These are phyloP conservation scores for Zymoseptoria crescenta DNA, from an alignment of 2,329 filamentous ascomycete species.

Conservation along the genomic window DNA sequence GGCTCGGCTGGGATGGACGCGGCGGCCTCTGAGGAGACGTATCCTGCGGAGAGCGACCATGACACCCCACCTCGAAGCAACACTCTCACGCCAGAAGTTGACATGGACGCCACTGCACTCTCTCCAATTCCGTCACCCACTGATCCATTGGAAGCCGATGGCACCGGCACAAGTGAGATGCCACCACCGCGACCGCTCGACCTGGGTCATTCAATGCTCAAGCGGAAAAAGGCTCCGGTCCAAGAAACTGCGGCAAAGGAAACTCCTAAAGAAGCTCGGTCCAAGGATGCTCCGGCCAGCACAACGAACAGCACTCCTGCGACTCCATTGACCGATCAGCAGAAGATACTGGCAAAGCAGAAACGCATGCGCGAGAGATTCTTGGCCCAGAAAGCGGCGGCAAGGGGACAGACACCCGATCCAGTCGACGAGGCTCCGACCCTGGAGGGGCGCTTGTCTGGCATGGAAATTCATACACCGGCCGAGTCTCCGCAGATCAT, in stretches of 20 bases:
- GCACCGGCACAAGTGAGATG: background rate
- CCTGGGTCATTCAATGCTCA: background rate
- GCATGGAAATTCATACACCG: background rate
- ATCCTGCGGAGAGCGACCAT: background rate
- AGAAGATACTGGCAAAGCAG: background rate
- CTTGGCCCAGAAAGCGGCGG: background rate
- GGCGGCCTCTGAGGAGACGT: background rate
- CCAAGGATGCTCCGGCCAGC: background rate
- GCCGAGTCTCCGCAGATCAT: background rate
- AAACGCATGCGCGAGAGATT: background rate
- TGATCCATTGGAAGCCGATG: background rate
- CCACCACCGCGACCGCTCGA: background rate
- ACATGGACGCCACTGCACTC: background rate
- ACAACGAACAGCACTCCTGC: background rate
- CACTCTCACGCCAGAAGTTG: background rate
- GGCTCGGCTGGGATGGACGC: too few relatives aligned
- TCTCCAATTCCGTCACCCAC: background rate
- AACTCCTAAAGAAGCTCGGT: too few relatives aligned
- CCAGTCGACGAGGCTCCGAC: too few relatives aligned
- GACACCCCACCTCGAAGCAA: background rate
- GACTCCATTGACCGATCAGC: background rate
- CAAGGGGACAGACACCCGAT: background rate
- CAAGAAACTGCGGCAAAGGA: too few relatives aligned
- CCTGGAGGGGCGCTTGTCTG: too few relatives aligned
- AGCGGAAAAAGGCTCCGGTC: background rate